Conservation (phyloP, 192 early-diverging fungal genomes). For the Coemansia biformis region DNA sequence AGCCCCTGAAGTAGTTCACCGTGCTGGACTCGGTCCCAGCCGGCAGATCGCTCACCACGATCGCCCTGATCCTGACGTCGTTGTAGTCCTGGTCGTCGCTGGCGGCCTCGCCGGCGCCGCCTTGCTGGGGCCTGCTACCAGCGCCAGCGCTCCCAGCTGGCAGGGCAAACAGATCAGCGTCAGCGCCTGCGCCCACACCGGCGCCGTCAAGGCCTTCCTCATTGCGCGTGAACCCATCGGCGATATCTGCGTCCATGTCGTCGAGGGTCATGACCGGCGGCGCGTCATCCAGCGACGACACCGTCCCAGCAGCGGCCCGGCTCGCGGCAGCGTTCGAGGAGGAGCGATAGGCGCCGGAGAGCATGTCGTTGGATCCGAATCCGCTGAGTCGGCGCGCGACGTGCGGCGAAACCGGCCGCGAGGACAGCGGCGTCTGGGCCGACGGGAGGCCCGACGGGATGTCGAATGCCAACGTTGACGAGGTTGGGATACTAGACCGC, state of each 20-base stretch:
- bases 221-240: conserved; percentile 3
- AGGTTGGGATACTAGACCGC: conserved; percentile 8
- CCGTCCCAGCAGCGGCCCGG: conserved; percentile 7
- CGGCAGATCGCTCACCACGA: conserved; percentile 28
- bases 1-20: conserved; percentile 32
- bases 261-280: conserved; percentile 42
- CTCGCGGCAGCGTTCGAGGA: conserved; percentile 3
- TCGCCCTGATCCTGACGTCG: conserved; percentile 31
- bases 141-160: neutral
- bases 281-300: conserved; percentile 36
- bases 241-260: conserved; percentile 20
- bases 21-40: conserved; percentile 27
- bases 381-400: conserved; percentile 39
- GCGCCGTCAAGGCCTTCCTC: neutral
- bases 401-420: conserved; percentile 33
- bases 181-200: neutral
- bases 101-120: neutral
- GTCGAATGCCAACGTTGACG: conserved; percentile 7
- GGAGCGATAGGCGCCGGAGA: conserved; percentile 36
- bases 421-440: conserved; percentile 13
- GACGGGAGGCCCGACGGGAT: conserved; percentile 9
- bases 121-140: neutral
- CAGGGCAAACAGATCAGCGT: conserved; percentile 13
- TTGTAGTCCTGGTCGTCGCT: conserved; percentile 25
- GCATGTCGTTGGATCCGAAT: conserved; percentile 51